Base-by-base conservation (phyloP, 2,329 filamentous ascomycete genomes). In the Pseudopithomyces chartarum region DNA sequence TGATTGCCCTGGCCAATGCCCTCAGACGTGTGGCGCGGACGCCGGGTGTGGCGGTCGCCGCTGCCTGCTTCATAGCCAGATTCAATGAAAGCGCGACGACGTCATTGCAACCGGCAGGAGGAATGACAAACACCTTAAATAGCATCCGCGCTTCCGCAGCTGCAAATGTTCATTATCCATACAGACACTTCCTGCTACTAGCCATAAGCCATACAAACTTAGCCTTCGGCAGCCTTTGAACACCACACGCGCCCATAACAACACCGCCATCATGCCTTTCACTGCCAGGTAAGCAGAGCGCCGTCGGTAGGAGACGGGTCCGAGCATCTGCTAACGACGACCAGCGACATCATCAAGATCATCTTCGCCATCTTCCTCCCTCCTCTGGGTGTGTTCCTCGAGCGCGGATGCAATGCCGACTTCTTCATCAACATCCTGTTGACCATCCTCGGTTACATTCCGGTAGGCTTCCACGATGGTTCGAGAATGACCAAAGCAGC, bases 351-450 rank as follows among this genome's bases (percentile, higher is more conserved):
- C 80, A 87, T 87, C 86, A 90, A 90, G 82, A 89, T 90, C 83
- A 85, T 96, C 80, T 85, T 96, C 81, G 92, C 92, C 83, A 83
- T 97, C 83, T 82, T 97, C 81, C 87, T 97, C 64, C 92, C 92
- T 55, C 92, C 92, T 75, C 81, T 97, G 54, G 92, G 92, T 82
- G 92, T 97, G 76, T 95, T 96, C 85, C 90, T 97, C 67, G 92
- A 97, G 88, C 87, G 90, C 68, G 92, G 92, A 71, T 96, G 92
- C 81, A 89, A 89, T 75, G 87, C 88, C 66, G 91, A 96, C 76
- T 83, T 97, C 73, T 83, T 94, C 79, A 96, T 97, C 86, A 96
- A 96, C 88, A 91, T 96, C 79, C 84, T 92, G 73, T 82, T 96
- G 80, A 96, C 91, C 68, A 65, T 73, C 54, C 66, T 76, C 20